phyloP scores from a whole-genome alignment of 768 basidiomycete genomes.

The Lactarius tabidus region DNA sequence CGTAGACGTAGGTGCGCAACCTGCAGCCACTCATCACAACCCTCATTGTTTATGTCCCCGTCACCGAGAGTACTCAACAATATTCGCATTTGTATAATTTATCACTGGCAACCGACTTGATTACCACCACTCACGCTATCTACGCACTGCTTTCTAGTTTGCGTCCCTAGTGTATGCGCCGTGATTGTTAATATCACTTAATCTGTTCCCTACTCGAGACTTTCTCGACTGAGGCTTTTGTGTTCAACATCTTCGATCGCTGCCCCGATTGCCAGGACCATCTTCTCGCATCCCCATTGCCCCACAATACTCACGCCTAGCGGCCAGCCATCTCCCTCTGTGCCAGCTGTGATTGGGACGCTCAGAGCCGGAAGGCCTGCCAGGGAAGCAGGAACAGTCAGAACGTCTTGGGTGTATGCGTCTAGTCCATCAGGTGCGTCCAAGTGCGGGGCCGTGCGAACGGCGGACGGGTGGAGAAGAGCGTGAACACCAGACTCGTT shows the following conservation, averaged over 20 bases:
- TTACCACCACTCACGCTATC: conserved; percentile 14
- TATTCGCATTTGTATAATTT: conserved; percentile 12
- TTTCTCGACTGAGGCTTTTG: not conserved
- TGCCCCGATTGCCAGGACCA: conserved; percentile 53
- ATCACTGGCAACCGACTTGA: not conserved
- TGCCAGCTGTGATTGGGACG: conserved; percentile 47
- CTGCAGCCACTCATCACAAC: not conserved
- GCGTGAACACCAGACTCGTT: conserved; percentile 58
- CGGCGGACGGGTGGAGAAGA: conserved; percentile 82
- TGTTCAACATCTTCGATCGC: conserved; percentile 35
- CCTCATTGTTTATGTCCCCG: not conserved
- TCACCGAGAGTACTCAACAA: not conserved
- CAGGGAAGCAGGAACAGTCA: conserved; percentile 89
- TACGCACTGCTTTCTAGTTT: conserved; percentile 7
- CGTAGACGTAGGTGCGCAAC: conserved; percentile 8
- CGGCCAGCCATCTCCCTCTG: conserved; percentile 64
- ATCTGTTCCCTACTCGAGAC: not conserved
- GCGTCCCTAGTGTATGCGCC: conserved; percentile 1
- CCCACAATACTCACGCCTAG: conserved; percentile 80
- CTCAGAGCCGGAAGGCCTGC: conserved; percentile 83
- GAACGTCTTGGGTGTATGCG: conserved; percentile 83
- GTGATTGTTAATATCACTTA: conserved; percentile 13
- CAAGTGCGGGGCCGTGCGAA: conserved; percentile 74
- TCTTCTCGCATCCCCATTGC: conserved; percentile 77
- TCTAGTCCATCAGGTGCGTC: conserved; percentile 35